Conservation (phyloP, 2,329 filamentous ascomycete genomes). For the Fusarium proliferatum region DNA sequence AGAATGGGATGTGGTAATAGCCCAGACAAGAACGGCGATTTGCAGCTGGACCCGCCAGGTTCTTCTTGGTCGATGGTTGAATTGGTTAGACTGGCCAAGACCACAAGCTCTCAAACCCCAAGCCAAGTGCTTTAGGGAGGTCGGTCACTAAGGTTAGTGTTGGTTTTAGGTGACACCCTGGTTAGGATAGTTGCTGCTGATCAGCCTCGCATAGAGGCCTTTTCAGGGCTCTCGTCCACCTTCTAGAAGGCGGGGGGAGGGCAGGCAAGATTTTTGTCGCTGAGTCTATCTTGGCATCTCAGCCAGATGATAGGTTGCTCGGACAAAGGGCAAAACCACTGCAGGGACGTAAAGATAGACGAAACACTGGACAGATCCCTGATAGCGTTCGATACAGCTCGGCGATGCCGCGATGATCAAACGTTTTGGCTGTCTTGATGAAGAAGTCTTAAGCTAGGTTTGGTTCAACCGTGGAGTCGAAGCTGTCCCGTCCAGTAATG, state of each 20-base stretch:
- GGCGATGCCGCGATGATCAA: conserved; percentile 26
- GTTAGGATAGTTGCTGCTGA: conserved; percentile 39
- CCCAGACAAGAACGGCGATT: conserved; percentile 30
- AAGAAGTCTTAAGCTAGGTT: conserved; percentile 23
- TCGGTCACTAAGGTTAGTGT: conserved; percentile 30
- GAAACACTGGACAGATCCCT: conserved; percentile 11
- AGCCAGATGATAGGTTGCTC: conserved; percentile 23
- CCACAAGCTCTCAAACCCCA: conserved; percentile 13
- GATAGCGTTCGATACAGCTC: conserved; percentile 12
- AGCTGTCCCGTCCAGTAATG: conserved; percentile 7
- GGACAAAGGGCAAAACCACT: conserved; percentile 23
- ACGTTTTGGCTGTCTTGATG: conserved; percentile 11
- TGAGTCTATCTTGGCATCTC: conserved; percentile 22
- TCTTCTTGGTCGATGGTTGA: conserved; percentile 13
- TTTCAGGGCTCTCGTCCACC: conserved; percentile 26
- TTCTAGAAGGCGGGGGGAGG: conserved; percentile 44
- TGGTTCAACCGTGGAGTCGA: conserved; percentile 15
- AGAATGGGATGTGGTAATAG: conserved; percentile 18
- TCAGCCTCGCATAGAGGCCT: conserved; percentile 46
- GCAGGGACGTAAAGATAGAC: conserved; percentile 19
- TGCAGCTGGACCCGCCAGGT: conserved; percentile 16
- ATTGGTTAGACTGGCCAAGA: background rate
- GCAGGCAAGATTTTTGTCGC: conserved; percentile 32
- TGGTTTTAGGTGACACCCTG: conserved; percentile 42
- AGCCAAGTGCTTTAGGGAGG: conserved; percentile 12